Base-by-base conservation (phyloP, 192 early-diverging fungal species). In the Tieghemiomyces parasiticus region DNA sequence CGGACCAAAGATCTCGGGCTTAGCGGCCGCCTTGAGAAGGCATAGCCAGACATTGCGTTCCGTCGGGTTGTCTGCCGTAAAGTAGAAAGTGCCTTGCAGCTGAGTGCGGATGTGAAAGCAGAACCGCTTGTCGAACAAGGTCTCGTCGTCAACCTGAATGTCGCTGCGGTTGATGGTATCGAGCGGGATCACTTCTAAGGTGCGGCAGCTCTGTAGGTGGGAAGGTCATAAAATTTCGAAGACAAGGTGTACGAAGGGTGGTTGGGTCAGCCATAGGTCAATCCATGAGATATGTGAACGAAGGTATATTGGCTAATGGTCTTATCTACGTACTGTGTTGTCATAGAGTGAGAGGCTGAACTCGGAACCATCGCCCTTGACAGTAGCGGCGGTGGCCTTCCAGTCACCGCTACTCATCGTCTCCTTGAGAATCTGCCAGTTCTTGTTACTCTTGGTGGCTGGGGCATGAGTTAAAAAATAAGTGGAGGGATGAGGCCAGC, bases 1-100 rank as follows among this genome's bases (percentile, higher is more conserved):
- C 20, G 46, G 46, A 47, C 46, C 46, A 8, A 47, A 47, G 3
- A 47, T 47, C 25, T 47, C 46, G 8, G 46, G 46, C 8, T 47
- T 47, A 3, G 25, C 20, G 46, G 25, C 46, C 20, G 46, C 25
- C 25, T 47, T 47, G 3, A 47, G 46, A 51, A 54, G 59, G 16
- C 60, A 50, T 9, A 74, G 58, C 70, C 72, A 74, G 58, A 38
- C 46, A 48, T 71, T 74, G 46, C 70, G 66, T 52, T 74, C 67
- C 46, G 47, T 35, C 12, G 69, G 67, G 1, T 60, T 64, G 34
- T 60, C 42, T 4, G 69, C 60, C 9, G 69, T 55, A 30, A 74
- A 46, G 38, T 71, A 71, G 46, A 22, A 47, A 1, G 46, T 47
- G 20, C 46, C 46, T 24, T 47, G 46, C 20, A 47, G 46, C 25